Evolutionary conservation across 1,139 yeast species (phyloP), one percentile per base, ranked within the genome.

Genomic region (Scheffersomyces cryptocercus): DNA sequence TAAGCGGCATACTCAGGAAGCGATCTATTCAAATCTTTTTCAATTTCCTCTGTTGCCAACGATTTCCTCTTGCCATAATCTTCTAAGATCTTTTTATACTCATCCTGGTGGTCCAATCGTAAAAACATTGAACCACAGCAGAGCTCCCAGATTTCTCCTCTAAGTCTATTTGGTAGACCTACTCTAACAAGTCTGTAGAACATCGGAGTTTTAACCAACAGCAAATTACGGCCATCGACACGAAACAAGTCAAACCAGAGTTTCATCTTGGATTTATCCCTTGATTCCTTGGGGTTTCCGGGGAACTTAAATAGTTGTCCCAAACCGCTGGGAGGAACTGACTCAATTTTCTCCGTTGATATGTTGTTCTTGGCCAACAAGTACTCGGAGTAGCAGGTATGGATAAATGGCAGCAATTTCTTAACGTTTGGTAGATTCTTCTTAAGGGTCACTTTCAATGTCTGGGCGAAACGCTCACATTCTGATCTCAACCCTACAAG

Each of bases 91-190:
- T 70, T 62, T 37, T 72, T 62, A 62, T 90, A 95, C 41, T 79
- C 81, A 0, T 77, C 79, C 14, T 77, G 78, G 52, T 85, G 73
- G 43, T 81, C 81, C 57, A 84, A 78, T 44, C 98, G 71, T 40
- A 80, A 62, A 57, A 83, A 88, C 75, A 89, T 84, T 0, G 96
- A 85, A 5, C 99, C 99, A 43, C 90, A 81, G 42, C 90, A 81
- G 46, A 89, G 68, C 62, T 93, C 99, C 99, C 99, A 95, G 13
- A 93, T 74, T 59, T 95, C 99, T 29, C 99, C 99, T 53, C 99
- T 75, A 43, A 93, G 71, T 46, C 95, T 73, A 59, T 93, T 93
- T 7, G 99, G 98, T 33, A 95, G 73, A 0, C 99, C 99, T 13
- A 90, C 95, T 43, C 97, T 75, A 14, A 93, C 77, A 42, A 91